A percentile compares a stretch with the other conserved stretches of the same genome.
These are phyloP conservation scores for Saraca asoca DNA, from an alignment of 331 rosid genomes.

Conservation along the genomic window DNA sequence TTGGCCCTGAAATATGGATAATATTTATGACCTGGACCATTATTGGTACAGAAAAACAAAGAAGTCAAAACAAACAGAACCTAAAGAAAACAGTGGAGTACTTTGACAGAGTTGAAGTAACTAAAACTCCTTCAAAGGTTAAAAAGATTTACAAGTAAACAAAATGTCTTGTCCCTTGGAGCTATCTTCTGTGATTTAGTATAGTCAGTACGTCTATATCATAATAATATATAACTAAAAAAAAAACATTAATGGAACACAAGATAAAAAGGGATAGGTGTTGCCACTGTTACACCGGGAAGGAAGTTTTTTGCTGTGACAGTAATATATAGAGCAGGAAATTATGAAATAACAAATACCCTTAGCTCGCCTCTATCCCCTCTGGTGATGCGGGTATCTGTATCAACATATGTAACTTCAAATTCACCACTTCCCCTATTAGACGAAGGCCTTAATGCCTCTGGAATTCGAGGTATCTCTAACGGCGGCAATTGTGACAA, in stretches of 20 bases:
- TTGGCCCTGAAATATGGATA: neutral
- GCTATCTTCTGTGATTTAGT: constrained; percentile 19
- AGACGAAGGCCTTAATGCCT: constrained; percentile 74
- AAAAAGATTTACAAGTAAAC: constrained; percentile 28
- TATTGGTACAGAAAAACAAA: neutral
- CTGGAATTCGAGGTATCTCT: constrained; percentile 81
- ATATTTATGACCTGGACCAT: neutral
- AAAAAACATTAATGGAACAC: constrained; percentile 5
- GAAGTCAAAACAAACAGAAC: neutral
- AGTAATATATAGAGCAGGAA: neutral
- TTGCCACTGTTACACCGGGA: neutral
- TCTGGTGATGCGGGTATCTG: constrained; percentile 72
- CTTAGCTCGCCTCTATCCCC: constrained; percentile 93
- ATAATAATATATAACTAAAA: constrained; percentile 15
- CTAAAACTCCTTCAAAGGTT: constrained; percentile 21
- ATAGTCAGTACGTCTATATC: constrained; percentile 23
- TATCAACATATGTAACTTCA: constrained; percentile 80
- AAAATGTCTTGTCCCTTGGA: constrained; percentile 21
- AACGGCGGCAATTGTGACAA: constrained; percentile 84
- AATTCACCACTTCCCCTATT: constrained; percentile 77
- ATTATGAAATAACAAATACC: constrained; percentile 80
- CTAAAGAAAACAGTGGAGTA: constrained; percentile 16
- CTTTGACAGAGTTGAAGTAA: constrained; percentile 22
- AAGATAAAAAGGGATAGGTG: neutral
- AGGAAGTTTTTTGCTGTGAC: neutral